phyloP scores from a whole-genome alignment of 345 rosid genomes.

The Gossypium sturtianum region DNA sequence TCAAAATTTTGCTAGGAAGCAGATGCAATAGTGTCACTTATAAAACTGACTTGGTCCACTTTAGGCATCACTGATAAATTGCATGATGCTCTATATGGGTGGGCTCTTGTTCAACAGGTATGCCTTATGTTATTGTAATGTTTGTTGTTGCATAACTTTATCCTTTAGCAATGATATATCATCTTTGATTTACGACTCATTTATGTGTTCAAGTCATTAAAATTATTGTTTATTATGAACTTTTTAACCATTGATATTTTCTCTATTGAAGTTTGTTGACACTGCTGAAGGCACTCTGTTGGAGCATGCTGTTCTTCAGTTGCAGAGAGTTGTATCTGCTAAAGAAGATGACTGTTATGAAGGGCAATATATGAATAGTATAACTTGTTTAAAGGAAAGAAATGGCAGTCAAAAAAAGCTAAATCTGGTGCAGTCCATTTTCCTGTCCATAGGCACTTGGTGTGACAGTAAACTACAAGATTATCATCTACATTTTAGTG shows the following conservation, averaged over 20 bases:
- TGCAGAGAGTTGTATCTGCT: constrained; percentile 44
- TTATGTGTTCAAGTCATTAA: not conserved
- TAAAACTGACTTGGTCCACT: constrained; percentile 75
- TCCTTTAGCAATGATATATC: not conserved
- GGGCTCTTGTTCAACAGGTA: constrained; percentile 92
- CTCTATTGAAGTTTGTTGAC: constrained; percentile 55
- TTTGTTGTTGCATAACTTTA: constrained; percentile 1
- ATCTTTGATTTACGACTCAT: constrained; percentile 2
- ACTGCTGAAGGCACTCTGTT: constrained; percentile 69
- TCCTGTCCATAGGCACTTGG: constrained; percentile 59
- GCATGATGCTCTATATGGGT: constrained; percentile 74
- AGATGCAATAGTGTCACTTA: constrained; percentile 45
- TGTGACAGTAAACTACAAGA: constrained; percentile 71
- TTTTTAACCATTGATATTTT: constrained; percentile 9
- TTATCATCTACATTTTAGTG: constrained; percentile 76
- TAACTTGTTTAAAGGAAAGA: constrained; percentile 48
- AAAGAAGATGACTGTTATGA: constrained; percentile 48
- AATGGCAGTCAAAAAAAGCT: constrained; percentile 34
- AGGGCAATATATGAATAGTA: constrained; percentile 46
- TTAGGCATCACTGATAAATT: constrained; percentile 82
- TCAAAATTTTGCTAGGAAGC: constrained; percentile 51
- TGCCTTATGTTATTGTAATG: constrained; percentile 12
- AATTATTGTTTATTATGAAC: not conserved
- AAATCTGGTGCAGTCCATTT: constrained; percentile 50
- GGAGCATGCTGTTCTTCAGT: constrained; percentile 48